phyloP scores from a whole-genome alignment of 495 filamentous ascomycete genomes.

The Stereocaulon alpinum region DNA sequence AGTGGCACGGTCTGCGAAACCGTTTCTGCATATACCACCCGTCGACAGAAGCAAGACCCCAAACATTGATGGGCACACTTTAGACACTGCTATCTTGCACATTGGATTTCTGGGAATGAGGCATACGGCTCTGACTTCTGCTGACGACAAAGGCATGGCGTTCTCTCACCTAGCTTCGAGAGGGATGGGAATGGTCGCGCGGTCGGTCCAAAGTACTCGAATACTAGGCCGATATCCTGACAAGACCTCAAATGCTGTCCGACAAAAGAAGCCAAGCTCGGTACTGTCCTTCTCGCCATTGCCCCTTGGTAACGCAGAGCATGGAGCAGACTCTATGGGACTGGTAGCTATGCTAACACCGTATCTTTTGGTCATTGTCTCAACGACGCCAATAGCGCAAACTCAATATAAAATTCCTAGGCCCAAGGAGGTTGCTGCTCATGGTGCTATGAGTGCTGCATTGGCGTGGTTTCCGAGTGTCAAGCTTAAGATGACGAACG shows the following conservation, averaged over 20 bases:
- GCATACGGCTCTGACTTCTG: conserved; percentile 95
- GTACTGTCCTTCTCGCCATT: conserved; percentile 86
- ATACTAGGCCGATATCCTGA: conserved; percentile 88
- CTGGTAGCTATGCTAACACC: conserved; percentile 93
- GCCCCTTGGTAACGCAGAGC: conserved; percentile 84
- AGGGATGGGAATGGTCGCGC: conserved; percentile 74
- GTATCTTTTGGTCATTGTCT: conserved; percentile 90
- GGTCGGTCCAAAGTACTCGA: conserved; percentile 78
- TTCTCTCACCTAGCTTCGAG: conserved; percentile 94
- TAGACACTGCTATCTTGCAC: conserved; percentile 68
- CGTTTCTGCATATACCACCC: conserved; percentile 81
- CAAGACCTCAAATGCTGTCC: conserved; percentile 40
- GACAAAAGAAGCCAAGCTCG: conserved; percentile 82
- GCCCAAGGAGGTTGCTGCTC: conserved; percentile 80
- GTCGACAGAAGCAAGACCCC: conserved; percentile 55
- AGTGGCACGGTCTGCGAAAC: conserved; percentile 62
- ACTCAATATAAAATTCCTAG: conserved; percentile 88
- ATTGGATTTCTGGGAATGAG: conserved; percentile 90
- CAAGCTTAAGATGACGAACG: conserved; percentile 67
- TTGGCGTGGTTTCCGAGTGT: conserved; percentile 96
- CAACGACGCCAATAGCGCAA: conserved; percentile 88
- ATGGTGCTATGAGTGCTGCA: conserved; percentile 85
- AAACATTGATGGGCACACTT: conserved; percentile 69
- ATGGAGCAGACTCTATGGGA: conserved; percentile 77
- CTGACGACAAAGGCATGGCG: conserved; percentile 90